Percentiles rank a stretch among this genome's conserved stretches.
phyloP scores from a whole-genome alignment of 257 asterid species.

The Gentiana straminea region DNA sequence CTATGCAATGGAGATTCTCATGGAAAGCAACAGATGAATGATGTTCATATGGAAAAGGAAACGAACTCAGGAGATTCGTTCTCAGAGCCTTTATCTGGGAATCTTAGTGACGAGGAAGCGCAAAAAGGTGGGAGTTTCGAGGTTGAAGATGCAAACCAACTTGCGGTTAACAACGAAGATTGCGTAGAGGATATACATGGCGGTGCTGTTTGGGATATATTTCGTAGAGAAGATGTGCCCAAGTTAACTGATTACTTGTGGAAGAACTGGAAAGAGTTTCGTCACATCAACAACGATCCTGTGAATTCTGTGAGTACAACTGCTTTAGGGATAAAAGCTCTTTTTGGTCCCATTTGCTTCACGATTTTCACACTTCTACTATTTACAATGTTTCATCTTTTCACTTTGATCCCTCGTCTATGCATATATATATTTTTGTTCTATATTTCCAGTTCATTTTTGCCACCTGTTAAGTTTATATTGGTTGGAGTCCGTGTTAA shows the following conservation, averaged over 20 bases:
- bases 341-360: too few species aligned
- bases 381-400: too few species aligned
- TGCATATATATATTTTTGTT: too few species aligned
- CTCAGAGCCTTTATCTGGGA: constrained; percentile 2
- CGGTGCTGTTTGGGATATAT: constrained; percentile 45
- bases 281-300: constrained; percentile 18
- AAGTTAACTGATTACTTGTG: constrained; percentile 30
- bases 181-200: constrained; percentile 10
- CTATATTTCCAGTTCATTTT: too few species aligned
- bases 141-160: constrained; percentile 1
- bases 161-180: constrained; percentile 10
- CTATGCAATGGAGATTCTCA: background rate
- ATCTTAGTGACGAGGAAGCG: constrained; percentile 1
- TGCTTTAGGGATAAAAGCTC: background rate
- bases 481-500: too few species aligned
- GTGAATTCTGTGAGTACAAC: constrained; percentile 18
- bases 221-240: constrained; percentile 41
- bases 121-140: background rate
- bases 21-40: background rate
- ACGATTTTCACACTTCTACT: too few species aligned
- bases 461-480: too few species aligned
- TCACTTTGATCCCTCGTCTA: too few species aligned
- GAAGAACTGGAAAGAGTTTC: constrained; percentile 31
- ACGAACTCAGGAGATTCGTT: background rate
- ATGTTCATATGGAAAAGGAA: background rate